Evolutionary conservation across 208 protist genomes (phyloP), one percentile per base, ranked within the genome.

Genomic region (Novymonas esmeraldas): DNA sequence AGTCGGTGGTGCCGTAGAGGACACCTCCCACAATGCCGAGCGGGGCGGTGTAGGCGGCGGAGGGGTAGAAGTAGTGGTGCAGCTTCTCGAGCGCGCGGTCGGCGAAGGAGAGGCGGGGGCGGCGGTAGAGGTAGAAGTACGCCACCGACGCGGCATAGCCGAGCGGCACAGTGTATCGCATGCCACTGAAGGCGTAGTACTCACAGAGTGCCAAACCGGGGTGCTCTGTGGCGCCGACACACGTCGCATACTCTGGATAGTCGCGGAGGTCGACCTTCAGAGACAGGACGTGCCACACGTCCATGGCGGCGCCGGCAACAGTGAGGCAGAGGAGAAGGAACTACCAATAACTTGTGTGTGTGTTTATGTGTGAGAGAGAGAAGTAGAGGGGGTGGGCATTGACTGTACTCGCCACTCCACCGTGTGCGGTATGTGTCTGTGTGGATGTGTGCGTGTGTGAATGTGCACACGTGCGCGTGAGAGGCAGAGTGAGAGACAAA

Each of bases 11-110:
- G 71, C 81, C 81, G 55, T 83, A 85, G 5, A 57, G 16, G 5
- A 87, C 34, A 4, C 85, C 84, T 24, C 60, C 76, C 10, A 77
- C 24, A 24, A 78, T 49, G 1, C 86, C 89, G 1, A 86, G 16
- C 11, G 83, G 82, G 2, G 89, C 81, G 56, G 68, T 86, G 71
- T 93, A 92, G 22, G 69, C 85, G 1, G 82, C 87, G 65, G 85
- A 93, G 29, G 90, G 87, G 61, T 82, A 93, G 58, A 95, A 86
- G 66, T 79, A 87, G 77, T 95, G 84, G 60, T 91, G 84, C 48
- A 95, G 70, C 56, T 78, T 83, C 3, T 70, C 49, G 0, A 92
- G 69, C 16, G 52, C 26, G 11, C 87, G 82, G 36, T 92, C 87
- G 2, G 82, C 79, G 44, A 93, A 92, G 16, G 85, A 70, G n/a